These are phyloP conservation scores for Staphylotrichum tortipilum DNA, from an alignment of 495 filamentous ascomycete genomes.

Conservation along the genomic window DNA sequence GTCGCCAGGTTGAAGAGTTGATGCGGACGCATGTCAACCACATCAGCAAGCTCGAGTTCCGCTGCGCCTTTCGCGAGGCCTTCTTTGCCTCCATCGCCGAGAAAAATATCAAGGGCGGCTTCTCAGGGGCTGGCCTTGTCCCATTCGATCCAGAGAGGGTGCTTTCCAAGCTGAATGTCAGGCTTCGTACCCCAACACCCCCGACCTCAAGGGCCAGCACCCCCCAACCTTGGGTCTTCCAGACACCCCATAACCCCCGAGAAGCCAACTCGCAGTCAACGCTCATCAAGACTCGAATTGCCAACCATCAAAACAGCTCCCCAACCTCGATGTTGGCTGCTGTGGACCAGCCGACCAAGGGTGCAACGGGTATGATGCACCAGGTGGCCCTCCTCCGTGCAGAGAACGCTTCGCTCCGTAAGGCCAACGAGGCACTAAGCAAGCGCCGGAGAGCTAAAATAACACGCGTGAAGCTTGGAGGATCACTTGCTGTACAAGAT, in stretches of 20 bases:
- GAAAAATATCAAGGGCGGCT: no score
- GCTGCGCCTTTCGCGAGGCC: no score
- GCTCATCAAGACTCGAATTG: slow-evolving; percentile 4
- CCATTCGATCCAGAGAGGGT: background rate
- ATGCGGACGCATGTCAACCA: no score
- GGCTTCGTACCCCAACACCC: background rate
- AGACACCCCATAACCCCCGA: background rate
- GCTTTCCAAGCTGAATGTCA: background rate
- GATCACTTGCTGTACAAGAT: slow-evolving; percentile 4
- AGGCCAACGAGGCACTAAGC: background rate
- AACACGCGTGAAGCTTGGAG: slow-evolving; percentile 7
- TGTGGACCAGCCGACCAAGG: slow-evolving; percentile 1
- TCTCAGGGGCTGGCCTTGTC: background rate
- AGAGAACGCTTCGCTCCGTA: background rate
- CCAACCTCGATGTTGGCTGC: background rate
- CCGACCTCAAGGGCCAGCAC: background rate
- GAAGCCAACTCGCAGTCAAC: background rate
- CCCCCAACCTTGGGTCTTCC: background rate
- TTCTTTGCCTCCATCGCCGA: no score
- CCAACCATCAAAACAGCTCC: slow-evolving; percentile 1
- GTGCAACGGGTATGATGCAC: background rate
- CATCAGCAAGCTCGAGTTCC: no score
- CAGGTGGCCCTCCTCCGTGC: background rate
- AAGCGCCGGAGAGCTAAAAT: slow-evolving; percentile 5
- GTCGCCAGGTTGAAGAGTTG: no score